A percentile compares a stretch with the other conserved stretches of the same genome.
These are phyloP conservation scores for Pleurozium schreberi DNA, from an alignment of 225 moss, liverwort and hornwort genomes.

Conservation along the genomic window DNA sequence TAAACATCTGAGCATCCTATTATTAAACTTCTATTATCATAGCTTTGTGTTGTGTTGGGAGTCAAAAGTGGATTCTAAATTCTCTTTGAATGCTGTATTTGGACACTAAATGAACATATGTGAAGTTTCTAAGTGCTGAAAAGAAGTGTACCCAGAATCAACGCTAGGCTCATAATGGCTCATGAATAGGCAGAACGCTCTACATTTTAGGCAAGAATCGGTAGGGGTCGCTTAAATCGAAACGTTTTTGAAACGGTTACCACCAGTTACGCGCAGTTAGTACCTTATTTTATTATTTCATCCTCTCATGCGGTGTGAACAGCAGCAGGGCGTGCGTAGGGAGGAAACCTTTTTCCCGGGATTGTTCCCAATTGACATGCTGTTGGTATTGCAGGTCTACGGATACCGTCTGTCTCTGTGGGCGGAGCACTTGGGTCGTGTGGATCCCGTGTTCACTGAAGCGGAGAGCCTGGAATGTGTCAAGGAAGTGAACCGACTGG, in stretches of 20 bases:
- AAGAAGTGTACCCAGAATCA: background rate
- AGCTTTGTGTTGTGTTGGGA: background rate
- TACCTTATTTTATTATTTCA: background rate
- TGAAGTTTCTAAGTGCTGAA: background rate
- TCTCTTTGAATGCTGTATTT: background rate
- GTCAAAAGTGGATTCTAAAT: background rate
- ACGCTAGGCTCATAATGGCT: background rate
- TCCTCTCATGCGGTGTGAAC: background rate
- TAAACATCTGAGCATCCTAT: background rate
- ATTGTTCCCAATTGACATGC: background rate
- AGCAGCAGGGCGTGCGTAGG: background rate
- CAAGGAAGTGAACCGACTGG: conserved; percentile 41
- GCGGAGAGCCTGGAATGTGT: conserved; percentile 55
- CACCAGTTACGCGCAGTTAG: background rate
- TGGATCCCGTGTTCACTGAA: conserved; percentile 32
- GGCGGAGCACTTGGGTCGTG: conserved; percentile 55
- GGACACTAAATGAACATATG: background rate
- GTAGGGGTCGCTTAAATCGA: background rate
- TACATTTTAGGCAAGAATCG: background rate
- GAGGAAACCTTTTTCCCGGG: background rate
- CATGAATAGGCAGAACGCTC: background rate
- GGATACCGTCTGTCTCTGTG: conserved; percentile 69
- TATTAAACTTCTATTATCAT: background rate
- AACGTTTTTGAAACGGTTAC: background rate
- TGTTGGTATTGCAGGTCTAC: conserved; percentile 25